These are phyloP conservation scores for Claviceps monticola DNA, from an alignment of 2,329 filamentous ascomycete species.

Conservation along the genomic window DNA sequence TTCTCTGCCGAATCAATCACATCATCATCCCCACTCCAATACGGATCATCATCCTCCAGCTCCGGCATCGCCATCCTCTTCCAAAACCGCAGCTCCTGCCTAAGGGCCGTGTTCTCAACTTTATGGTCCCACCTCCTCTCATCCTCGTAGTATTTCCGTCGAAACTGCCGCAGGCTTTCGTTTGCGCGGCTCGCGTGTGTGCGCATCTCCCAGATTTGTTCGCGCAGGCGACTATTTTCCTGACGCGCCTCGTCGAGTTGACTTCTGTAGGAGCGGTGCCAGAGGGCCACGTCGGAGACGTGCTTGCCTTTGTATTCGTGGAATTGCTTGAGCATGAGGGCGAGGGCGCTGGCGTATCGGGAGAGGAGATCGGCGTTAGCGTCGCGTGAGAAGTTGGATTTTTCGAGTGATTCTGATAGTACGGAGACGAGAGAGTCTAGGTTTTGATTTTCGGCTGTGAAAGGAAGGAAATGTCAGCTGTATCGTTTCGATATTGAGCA, in stretches of 20 bases:
- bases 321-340: conserved; percentile 46
- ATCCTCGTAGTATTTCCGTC: conserved; percentile 42
- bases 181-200: conserved; percentile 45
- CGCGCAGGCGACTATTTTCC: conserved; percentile 47
- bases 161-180: conserved; percentile 41
- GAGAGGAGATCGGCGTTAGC: conserved; percentile 44
- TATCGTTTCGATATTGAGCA: neutral
- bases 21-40: conserved; percentile 53
- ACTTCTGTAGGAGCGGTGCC: conserved; percentile 52
- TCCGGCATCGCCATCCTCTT: conserved; percentile 52
- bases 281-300: conserved; percentile 45
- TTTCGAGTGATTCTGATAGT: conserved; percentile 47
- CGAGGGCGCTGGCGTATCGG: conserved; percentile 43
- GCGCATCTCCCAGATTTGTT: conserved; percentile 56
- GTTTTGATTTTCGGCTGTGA: conserved; percentile 41
- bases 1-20: conserved; percentile 48
- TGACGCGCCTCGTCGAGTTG: conserved; percentile 52
- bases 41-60: conserved; percentile 43
- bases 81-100: conserved; percentile 51
- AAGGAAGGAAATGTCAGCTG: neutral
- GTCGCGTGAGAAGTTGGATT: conserved; percentile 44
- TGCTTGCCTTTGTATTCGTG: conserved; percentile 53
- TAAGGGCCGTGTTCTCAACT: conserved; percentile 36
- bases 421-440: conserved; percentile 48
- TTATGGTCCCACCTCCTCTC: conserved; percentile 37